Evolutionary conservation across 805 yeast species (phyloP).

Genomic region (Yamadazyma sp.): DNA sequence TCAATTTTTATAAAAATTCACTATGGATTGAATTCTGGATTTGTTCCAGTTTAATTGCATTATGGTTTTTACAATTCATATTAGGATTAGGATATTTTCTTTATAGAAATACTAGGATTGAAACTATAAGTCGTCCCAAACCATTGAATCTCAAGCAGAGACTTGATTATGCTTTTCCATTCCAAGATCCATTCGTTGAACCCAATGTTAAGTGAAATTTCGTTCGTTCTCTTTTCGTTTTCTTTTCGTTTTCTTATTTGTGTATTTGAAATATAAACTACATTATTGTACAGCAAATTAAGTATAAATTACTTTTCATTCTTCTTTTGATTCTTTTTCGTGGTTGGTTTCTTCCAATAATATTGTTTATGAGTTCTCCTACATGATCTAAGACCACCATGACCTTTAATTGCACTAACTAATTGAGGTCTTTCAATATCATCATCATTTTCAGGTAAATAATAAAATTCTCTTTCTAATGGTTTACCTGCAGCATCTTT

Average conservation of each 20-base stretch:
- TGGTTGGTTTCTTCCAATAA: slow-evolving; percentile 65
- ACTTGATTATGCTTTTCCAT: slow-evolving; percentile 25
- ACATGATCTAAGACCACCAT: slow-evolving; percentile 78
- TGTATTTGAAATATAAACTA: not conserved
- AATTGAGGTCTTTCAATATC: slow-evolving; percentile 67
- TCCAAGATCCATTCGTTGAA: too few species aligned
- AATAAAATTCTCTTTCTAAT: slow-evolving; percentile 90
- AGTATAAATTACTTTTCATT: not conserved
- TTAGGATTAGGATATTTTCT: slow-evolving; percentile 28
- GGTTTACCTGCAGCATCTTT: slow-evolving; percentile 97
- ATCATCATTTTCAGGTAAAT: slow-evolving; percentile 76
- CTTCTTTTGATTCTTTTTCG: slow-evolving; percentile 26
- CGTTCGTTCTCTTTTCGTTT: too few species aligned
- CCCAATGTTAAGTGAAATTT: too few species aligned
- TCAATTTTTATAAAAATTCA: slow-evolving; percentile 15
- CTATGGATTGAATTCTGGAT: slow-evolving; percentile 47
- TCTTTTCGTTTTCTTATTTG: too few species aligned
- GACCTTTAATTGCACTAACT: slow-evolving; percentile 77
- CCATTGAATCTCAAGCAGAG: slow-evolving; percentile 24
- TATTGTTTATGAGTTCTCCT: slow-evolving; percentile 92
- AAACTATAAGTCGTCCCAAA: slow-evolving; percentile 23
- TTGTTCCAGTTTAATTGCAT: slow-evolving; percentile 38
- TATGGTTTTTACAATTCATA: slow-evolving; percentile 49
- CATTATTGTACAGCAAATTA: not conserved
- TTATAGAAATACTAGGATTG: slow-evolving; percentile 3